These are phyloP conservation scores for Phytophthora cactorum DNA, from an alignment of 352 stramenopile species.

Conservation along the genomic window DNA sequence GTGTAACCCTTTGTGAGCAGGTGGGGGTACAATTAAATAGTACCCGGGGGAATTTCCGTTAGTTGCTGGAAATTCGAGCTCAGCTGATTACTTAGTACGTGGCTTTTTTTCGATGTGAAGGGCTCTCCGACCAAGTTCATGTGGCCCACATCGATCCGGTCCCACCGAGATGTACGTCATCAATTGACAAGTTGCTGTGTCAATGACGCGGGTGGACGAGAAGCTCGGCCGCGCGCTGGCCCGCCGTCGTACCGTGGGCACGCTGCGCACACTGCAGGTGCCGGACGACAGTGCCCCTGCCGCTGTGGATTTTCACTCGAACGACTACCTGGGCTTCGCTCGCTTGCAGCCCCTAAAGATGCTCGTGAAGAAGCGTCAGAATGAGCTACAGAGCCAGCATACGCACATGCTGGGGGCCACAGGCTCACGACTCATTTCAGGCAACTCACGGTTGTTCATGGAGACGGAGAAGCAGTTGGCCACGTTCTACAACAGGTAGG, in stretches of 20 bases:
- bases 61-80: too few relatives aligned
- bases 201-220: slow-evolving; percentile 35
- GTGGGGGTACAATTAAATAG: too few relatives aligned
- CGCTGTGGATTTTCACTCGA: slow-evolving; percentile 95
- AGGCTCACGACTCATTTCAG: slow-evolving; percentile 95
- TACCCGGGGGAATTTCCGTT: too few relatives aligned
- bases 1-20: too few relatives aligned
- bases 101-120: too few relatives aligned
- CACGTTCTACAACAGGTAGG: slow-evolving; percentile 87
- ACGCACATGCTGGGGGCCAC: slow-evolving; percentile 60
- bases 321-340: slow-evolving; percentile 97
- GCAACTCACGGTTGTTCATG: slow-evolving; percentile 91
- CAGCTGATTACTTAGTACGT: too few relatives aligned
- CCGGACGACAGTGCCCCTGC: slow-evolving; percentile 22
- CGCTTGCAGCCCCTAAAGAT: slow-evolving; percentile 61
- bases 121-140: too few relatives aligned
- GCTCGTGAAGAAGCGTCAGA: slow-evolving; percentile 55
- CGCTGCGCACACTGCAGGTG: slow-evolving; percentile 54
- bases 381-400: slow-evolving; percentile 35
- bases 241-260: slow-evolving; percentile 53
- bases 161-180: slow-evolving; percentile 12
- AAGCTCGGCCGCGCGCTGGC: slow-evolving; percentile 38
- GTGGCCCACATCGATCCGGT: too few relatives aligned
- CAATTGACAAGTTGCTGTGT: slow-evolving; percentile 11
- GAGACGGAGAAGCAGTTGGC: slow-evolving; percentile 86